Conservation (phyloP, 2,329 filamentous ascomycete species). For the Aspergillus thermomutatus region DNA sequence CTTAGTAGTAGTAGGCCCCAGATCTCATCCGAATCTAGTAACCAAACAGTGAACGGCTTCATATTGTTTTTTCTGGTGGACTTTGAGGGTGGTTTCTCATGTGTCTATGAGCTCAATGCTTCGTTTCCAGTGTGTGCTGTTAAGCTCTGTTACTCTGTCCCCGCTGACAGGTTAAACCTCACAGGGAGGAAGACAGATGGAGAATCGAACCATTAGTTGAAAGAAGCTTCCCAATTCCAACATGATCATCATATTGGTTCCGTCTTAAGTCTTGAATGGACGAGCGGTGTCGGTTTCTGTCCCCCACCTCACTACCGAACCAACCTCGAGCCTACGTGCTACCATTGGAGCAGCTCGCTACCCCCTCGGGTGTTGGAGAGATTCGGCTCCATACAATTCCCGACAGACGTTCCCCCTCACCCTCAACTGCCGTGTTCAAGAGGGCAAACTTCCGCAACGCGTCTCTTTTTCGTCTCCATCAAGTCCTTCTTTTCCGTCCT, state of each 20-base stretch:
- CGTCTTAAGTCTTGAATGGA: neutral
- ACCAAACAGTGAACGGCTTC: too few relatives aligned
- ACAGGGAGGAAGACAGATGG: neutral
- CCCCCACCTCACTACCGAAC: constrained; percentile 8
- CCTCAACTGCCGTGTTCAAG: neutral
- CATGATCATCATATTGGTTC: neutral
- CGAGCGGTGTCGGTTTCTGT: neutral
- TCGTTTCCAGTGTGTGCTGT: neutral
- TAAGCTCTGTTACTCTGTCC: neutral
- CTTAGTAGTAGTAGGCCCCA: too few relatives aligned
- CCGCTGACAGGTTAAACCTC: neutral
- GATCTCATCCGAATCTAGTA: neutral
- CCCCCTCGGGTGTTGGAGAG: neutral
- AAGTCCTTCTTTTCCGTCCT: neutral
- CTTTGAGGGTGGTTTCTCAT: neutral
- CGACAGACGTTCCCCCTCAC: neutral
- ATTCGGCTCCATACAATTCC: neutral
- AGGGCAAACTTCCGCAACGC: neutral
- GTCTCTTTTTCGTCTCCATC: neutral
- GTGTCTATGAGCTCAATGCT: neutral
- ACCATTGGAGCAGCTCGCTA: constrained; percentile 1
- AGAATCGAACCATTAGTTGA: too few relatives aligned
- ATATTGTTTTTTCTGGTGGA: neutral
- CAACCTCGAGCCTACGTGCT: neutral
- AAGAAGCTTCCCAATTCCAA: neutral